Evolutionary conservation across 2,329 filamentous ascomycete genomes (phyloP), one percentile per base, ranked within the genome.

Genomic region (Fusarium sp.): DNA sequence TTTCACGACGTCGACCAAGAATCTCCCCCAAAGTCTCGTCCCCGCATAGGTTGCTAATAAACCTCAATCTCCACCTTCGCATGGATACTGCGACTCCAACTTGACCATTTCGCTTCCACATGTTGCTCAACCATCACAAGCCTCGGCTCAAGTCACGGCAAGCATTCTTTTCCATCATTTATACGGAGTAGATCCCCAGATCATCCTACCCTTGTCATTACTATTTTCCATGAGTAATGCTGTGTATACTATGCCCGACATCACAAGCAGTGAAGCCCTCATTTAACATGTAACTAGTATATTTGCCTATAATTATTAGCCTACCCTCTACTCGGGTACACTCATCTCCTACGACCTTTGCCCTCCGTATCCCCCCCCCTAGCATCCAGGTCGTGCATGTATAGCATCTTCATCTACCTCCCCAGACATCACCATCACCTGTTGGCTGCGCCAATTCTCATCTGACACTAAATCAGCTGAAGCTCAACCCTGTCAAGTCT

Each of bases 251-350:
- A 39, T 34, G 15, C 32, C 34, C 45, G 48, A 17, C 28, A 66
- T 26, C 45, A 61, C 58, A 20, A 42, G 38, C 34, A 60, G 38
- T 32, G 28, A 30, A 45, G 34, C 30, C 28, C 38, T 12, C 26
- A 47, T 67, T 39, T 48, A 51, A 72, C 38, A 59, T 72, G 62
- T 58, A 70, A 48, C 42, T 68, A 60, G 50, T 70, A 51, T 73
- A 73, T 72, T 73, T 71, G 70, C 62, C 70, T 71, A 66, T 74
- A 74, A 74, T 75, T 72, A 74, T 62, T 74, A 74, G 58, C 47
- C 62, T 54, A 50, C 67, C 55, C 51, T 61, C 56, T 68, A 48
- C 41, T 39, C 26, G 66, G 67, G 48, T 47, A 62, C 62, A 50
- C 64, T 54, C 42, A 36, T 60, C 63, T 57, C 64, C 57, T 28